Percentiles rank a stretch among this genome's conserved stretches.
Evolutionary conservation across 2,329 filamentous ascomycete species (phyloP).

Genomic region (Fusarium transvaalense): DNA sequence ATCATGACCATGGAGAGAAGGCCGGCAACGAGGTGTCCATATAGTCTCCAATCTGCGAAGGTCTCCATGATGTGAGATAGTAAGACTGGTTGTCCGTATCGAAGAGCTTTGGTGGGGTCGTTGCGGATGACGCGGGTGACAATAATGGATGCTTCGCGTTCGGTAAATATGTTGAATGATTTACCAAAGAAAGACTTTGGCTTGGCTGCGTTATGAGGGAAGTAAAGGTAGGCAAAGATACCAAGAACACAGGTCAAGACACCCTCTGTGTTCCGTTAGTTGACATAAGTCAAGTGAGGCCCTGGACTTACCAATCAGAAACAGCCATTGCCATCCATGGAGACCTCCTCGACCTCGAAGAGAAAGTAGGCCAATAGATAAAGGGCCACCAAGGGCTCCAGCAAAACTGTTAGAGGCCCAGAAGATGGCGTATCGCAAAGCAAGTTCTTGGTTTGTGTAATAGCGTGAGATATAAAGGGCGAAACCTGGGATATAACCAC

Average conservation of each 20-base stretch:
- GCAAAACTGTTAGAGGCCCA: slow-evolving; percentile 50
- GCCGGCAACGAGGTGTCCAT: slow-evolving; percentile 46
- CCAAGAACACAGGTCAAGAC: slow-evolving; percentile 45
- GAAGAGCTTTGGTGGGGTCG: slow-evolving; percentile 48
- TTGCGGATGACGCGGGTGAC: slow-evolving; percentile 49
- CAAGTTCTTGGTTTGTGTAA: slow-evolving; percentile 50
- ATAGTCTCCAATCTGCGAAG: slow-evolving; percentile 48
- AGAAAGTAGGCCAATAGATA: slow-evolving; percentile 48
- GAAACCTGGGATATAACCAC: slow-evolving; percentile 51
- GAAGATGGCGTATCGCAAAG: slow-evolving; percentile 48
- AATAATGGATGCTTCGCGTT: slow-evolving; percentile 45
- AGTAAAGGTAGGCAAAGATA: slow-evolving; percentile 46
- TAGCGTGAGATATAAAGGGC: slow-evolving; percentile 50
- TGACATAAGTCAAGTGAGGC: too few species aligned
- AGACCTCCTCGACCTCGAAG: slow-evolving; percentile 44
- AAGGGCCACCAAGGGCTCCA: slow-evolving; percentile 46
- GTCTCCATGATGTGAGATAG: slow-evolving; percentile 46
- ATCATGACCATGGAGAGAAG: slow-evolving; percentile 52
- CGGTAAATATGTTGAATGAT: slow-evolving; percentile 44
- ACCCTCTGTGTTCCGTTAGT: slow-evolving; percentile 38
- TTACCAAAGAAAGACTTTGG: slow-evolving; percentile 47
- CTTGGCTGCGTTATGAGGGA: slow-evolving; percentile 45
- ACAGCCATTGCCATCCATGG: slow-evolving; percentile 51
- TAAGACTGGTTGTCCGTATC: slow-evolving; percentile 42
- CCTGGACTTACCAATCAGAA: slow-evolving; percentile 45